Evolutionary conservation across 2,329 filamentous ascomycete species (phyloP), one percentile per base, ranked within the genome.

Genomic region (Apiospora koreana): DNA sequence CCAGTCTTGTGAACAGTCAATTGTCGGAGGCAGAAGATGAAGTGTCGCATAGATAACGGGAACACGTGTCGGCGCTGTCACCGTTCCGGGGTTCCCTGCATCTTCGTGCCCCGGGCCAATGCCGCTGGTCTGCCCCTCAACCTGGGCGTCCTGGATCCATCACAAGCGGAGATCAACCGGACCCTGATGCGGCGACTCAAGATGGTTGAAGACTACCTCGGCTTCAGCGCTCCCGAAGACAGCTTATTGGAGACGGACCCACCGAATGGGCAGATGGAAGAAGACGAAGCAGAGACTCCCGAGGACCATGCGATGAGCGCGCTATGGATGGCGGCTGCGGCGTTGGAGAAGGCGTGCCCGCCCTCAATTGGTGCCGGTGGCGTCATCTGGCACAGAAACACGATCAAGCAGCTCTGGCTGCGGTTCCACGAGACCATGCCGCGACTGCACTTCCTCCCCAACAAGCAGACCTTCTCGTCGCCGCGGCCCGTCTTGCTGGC

Each of bases 341-440:
- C 76, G 5, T 72, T 82, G 10, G 77, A 77, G 68, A 75, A 74
- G 23, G 73, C 73, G 14, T 66, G 38, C 41, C 38, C 38, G 25
- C 77, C 75, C 41, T 72, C 75, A 3, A 73, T 73, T 0, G 72
- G 73, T 35, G 73, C 74, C n/a, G 72, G 74, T n/a, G 69, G 72
- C 6, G 75, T 70, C 2, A 75, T 82, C 16, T 82, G 80, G 80
- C 76, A 76, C n/a, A 76, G 74, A 16, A 64, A 71, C 7, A 75
- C 78, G 16, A 78, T 82, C 42, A 77, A 79, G 48, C 75, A 79
- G 9, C 73, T 83, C 1, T 83, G 80, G 80, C 74, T 77, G 16
- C 79, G 81, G 5, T 85, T 85, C 67, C 80, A 85, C 69, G 81
- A 83, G 42, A 81, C 79, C 43, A 83, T 84, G 79, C 82, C 81